These are phyloP conservation scores for Oenanthe javanica DNA, from an alignment of 140 eudicot species.

Conservation along the genomic window DNA sequence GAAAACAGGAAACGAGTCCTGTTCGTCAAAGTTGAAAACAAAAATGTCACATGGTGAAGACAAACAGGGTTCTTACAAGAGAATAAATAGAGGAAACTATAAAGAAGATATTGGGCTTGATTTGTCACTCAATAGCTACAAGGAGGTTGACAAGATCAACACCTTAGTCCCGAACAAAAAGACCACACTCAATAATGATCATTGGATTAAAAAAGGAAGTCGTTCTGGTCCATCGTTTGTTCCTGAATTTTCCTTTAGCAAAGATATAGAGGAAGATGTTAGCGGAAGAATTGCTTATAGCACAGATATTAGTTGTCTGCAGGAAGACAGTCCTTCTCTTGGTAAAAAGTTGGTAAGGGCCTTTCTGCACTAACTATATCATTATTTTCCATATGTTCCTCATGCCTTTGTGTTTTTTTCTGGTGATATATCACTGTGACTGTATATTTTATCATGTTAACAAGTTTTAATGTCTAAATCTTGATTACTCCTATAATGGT, in stretches of 20 bases:
- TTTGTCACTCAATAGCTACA: slow-evolving; percentile 33
- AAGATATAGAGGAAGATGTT: slow-evolving; percentile 25
- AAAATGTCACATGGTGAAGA: slow-evolving; percentile 21
- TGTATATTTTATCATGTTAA: neutral
- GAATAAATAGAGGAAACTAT: slow-evolving; percentile 23
- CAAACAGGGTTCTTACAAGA: slow-evolving; percentile 15
- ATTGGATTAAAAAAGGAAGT: slow-evolving; percentile 23
- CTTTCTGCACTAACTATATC: neutral
- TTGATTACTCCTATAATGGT: neutral
- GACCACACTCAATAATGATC: slow-evolving; percentile 16
- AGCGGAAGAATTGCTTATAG: slow-evolving; percentile 18
- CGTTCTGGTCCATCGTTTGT: slow-evolving; percentile 26
- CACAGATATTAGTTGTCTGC: slow-evolving; percentile 11
- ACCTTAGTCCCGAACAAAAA: slow-evolving; percentile 12
- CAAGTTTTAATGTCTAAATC: neutral
- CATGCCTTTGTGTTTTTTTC: neutral
- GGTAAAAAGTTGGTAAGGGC: slow-evolving; percentile 32
- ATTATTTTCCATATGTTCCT: neutral
- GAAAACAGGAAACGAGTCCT: slow-evolving; percentile 24
- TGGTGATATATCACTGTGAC: neutral
- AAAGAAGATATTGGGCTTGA: slow-evolving; percentile 28
- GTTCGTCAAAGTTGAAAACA: slow-evolving; percentile 22
- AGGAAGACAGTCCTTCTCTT: slow-evolving; percentile 22
- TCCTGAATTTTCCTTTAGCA: slow-evolving; percentile 16
- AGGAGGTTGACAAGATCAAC: too few relatives aligned